These are phyloP conservation scores for Lachnellula subtilissima DNA, from an alignment of 2,329 filamentous ascomycete genomes.

Conservation along the genomic window DNA sequence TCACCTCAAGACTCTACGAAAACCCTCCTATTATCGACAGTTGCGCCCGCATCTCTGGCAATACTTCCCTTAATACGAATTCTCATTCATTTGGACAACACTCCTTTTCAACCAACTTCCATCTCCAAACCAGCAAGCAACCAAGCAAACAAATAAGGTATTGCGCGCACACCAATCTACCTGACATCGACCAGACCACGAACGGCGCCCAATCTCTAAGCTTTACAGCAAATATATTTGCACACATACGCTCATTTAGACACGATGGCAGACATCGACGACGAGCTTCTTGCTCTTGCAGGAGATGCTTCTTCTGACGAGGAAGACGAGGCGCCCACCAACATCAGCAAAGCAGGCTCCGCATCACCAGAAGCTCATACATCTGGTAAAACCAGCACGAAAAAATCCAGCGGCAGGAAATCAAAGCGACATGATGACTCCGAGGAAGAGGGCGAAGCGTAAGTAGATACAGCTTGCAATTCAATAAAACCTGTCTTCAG, in stretches of 20 bases:
- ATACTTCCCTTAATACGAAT: neutral
- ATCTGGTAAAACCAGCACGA: slow-evolving; percentile 36
- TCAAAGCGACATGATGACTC: slow-evolving; percentile 50
- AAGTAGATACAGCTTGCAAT: slow-evolving; percentile 40
- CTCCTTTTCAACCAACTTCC: neutral
- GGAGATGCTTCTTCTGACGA: slow-evolving; percentile 64
- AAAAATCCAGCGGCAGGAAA: slow-evolving; percentile 48
- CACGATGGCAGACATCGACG: slow-evolving; percentile 78
- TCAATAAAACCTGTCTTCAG: slow-evolving; percentile 5
- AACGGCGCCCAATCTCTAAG: neutral
- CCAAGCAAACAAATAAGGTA: neutral
- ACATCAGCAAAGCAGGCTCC: slow-evolving; percentile 50
- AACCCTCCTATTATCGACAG: neutral
- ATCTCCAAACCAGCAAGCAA: neutral
- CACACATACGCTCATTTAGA: slow-evolving; percentile 1
- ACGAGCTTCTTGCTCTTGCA: slow-evolving; percentile 88
- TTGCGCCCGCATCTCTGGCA: neutral
- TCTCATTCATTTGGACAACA: neutral
- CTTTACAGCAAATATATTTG: neutral
- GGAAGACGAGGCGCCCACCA: slow-evolving; percentile 45
- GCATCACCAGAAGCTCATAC: slow-evolving; percentile 44
- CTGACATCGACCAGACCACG: neutral
- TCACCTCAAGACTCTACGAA: neutral
- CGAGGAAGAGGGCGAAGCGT: slow-evolving; percentile 81
- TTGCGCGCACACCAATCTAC: neutral